Evolutionary conservation across 495 filamentous ascomycete species (phyloP), one percentile per base, ranked within the genome.

Genomic region (Neurospora tetraspora): DNA sequence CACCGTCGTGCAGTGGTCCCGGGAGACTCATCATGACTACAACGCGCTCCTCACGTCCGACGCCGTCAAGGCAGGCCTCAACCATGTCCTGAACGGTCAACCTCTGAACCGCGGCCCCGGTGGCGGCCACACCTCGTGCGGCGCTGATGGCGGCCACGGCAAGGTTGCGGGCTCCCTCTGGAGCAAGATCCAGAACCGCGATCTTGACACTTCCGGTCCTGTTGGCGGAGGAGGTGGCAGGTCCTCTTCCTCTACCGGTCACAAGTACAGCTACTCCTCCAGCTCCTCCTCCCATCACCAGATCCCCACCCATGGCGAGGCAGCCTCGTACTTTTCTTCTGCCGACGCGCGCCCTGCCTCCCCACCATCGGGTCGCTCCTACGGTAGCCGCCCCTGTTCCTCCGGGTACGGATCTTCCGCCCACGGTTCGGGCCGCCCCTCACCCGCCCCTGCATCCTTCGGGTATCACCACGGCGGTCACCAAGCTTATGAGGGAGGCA

Each of bases 1-100:
- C 69, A 91, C 31, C 4, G 31, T 31, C 0, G 31, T 31, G 31
- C 31, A 31, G 31, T 31, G 31, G 31, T 31, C 31, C 31, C 31
- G 31, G 31, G 31, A 31, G 31, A 31, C 31, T 31, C 31, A 31
- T 31, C 3, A 31, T 31, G 31, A 31, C 31, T 31, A 31, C 31
- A 31, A 31, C 0, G 31, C 3, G 31, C 31, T 31, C 31, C 31
- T 31, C 31, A 31, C 31, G 3, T 31, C 31, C 4, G 89, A 94
- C 27, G 92, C 92, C n/a, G 95, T 98, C 61, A 88, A 87, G 70
- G 83, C 85, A 3, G 93, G 94, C 65, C 88, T 88, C 77, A 98
- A 98, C 75, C 94, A 96, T 71, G 77, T 84, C 16, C 78, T 81
- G 59, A 42, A 70, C 59, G 36, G 40, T 1, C 20, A 59, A 0